These are phyloP conservation scores for Trametes meyenii DNA, from an alignment of 768 basidiomycete species.

Conservation along the genomic window DNA sequence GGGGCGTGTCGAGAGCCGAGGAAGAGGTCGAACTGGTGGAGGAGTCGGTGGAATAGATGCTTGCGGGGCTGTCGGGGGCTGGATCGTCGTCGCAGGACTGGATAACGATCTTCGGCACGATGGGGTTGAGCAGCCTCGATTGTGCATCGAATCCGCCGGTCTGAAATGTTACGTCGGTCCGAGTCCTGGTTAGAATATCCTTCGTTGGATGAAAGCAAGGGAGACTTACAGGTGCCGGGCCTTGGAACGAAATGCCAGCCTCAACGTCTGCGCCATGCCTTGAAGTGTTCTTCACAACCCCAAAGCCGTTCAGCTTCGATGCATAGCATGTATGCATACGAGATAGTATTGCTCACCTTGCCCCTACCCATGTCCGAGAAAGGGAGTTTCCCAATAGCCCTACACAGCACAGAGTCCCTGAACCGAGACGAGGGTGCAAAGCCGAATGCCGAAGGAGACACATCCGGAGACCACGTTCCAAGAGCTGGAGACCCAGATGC, in stretches of 20 bases:
- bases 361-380: not conserved
- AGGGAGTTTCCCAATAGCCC: slow-evolving; percentile 3
- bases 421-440: slow-evolving; percentile 9
- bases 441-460: slow-evolving; percentile 9
- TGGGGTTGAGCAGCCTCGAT: not conserved
- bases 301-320: no score
- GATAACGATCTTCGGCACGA: slow-evolving; percentile 15
- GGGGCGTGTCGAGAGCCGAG: slow-evolving; percentile 6
- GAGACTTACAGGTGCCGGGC: not conserved
- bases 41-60: slow-evolving; percentile 11
- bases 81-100: slow-evolving; percentile 6
- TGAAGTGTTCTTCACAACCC: not conserved
- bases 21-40: not conserved
- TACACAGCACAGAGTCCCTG: slow-evolving; percentile 20
- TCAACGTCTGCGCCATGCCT: not conserved
- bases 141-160: slow-evolving; percentile 5
- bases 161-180: slow-evolving; percentile 14
- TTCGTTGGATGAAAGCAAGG: not conserved
- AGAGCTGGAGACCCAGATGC: slow-evolving; percentile 1
- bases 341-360: slow-evolving; percentile 4
- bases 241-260: not conserved
- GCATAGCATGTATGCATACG: no score
- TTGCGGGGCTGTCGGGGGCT: slow-evolving; percentile 8
- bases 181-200: slow-evolving; percentile 9
- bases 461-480: not conserved